phyloP scores from a whole-genome alignment of 2,329 filamentous ascomycete genomes.

The Pseudogymnoascus sp. region DNA sequence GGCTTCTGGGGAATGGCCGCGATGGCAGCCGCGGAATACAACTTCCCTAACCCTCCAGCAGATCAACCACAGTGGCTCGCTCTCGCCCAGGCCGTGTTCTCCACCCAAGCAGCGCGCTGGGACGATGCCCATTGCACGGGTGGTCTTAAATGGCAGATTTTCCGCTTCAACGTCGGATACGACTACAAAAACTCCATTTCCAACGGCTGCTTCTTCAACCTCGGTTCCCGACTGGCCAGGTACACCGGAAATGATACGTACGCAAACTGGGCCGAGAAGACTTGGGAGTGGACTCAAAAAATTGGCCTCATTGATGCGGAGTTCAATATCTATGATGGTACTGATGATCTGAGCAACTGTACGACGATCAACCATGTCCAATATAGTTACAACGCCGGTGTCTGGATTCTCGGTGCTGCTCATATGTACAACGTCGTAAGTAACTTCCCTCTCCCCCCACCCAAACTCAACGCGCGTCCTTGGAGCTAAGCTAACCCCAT shows the following conservation, averaged over 20 bases:
- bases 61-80: constrained; percentile 67
- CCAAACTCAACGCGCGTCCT: constrained; percentile 42
- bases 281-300: constrained; percentile 57
- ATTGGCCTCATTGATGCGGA: constrained; percentile 50
- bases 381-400: constrained; percentile 64
- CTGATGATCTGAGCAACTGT: constrained; percentile 39
- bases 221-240: constrained; percentile 62
- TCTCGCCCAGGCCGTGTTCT: constrained; percentile 71
- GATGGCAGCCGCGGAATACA: constrained; percentile 69
- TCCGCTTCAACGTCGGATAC: constrained; percentile 57
- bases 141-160: constrained; percentile 81
- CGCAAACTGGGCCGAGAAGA: constrained; percentile 61
- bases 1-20: constrained; percentile 82
- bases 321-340: constrained; percentile 52
- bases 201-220: constrained; percentile 63
- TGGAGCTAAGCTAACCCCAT: constrained; percentile 9
- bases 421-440: constrained; percentile 42
- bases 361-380: constrained; percentile 47
- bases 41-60: constrained; percentile 59
- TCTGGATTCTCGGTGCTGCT: constrained; percentile 48
- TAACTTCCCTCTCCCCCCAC: constrained; percentile 37
- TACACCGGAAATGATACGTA: constrained; percentile 78
- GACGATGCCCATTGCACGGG: constrained; percentile 59
- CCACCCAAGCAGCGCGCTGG: constrained; percentile 67
- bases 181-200: constrained; percentile 62